Base-by-base conservation (phyloP, 2,329 filamentous ascomycete species). In the Cladosporium phlei region DNA sequence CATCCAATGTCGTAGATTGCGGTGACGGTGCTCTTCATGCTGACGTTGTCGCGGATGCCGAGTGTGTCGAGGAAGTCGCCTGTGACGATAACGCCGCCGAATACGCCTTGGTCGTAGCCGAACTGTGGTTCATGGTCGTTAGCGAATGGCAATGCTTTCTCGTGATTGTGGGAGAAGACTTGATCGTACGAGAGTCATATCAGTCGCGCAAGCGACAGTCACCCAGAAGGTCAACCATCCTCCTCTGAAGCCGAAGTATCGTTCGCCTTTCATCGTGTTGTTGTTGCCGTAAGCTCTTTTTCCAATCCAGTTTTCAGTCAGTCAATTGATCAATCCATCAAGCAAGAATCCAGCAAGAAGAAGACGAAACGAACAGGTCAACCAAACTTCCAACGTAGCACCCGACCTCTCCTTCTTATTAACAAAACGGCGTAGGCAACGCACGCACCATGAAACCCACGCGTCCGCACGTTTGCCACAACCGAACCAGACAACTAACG, bases 1-100 rank as follows among this genome's bases (percentile, higher is more conserved):
- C 78, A 81, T 7, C 78, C 78, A 24, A 82, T 68, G 11, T 80
- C 75, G 58, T 80, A 80, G 45, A 79, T 74, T 2, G 77, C 76
- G 1, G 75, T 77, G 9, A 79, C 73, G 30, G 48, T 52, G 16
- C 46, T 34, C 17, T 25, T 37, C 30, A 40, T 22, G 38, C 17
- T 48, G 0, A 75, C 59, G 24, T 64, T 64, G 3, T 69, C 69
- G 22, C 59, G 62, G 2, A 78, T 66, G 43, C 72, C 57, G 30
- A 75, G 69, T 1, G 69, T 63, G 28, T 73, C 61, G 3, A 79
- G 68, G 43, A 78, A 78, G 52, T 79, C 69, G 10, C 69, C 60
- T 0, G 75, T 77, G 11, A 80, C 72, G 21, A 79, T 68, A 5
- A 78, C 75, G 43, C 76, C 76, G 21, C 73, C 71, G 51, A 78